Evolutionary conservation across 805 yeast genomes (phyloP).

Genomic region (Candida sanyiensis): DNA sequence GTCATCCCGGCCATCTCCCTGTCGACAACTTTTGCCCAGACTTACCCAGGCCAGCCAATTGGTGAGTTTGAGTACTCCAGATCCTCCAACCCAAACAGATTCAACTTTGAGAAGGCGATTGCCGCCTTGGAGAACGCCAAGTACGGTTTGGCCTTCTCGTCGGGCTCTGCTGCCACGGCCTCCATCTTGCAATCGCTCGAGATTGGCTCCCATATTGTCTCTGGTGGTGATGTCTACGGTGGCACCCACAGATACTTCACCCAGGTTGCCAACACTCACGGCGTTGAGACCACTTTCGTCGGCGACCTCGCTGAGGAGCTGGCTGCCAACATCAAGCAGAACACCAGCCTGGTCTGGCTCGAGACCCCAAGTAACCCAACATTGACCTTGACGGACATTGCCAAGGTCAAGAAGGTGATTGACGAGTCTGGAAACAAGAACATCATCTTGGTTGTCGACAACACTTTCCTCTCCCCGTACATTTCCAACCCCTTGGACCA

Average conservation of each 20-base stretch:
- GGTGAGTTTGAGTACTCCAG: slow-evolving; percentile 82
- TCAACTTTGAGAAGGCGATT: slow-evolving; percentile 69
- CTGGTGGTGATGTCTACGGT: slow-evolving; percentile 85
- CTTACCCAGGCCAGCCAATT: slow-evolving; percentile 68
- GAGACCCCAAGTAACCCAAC: slow-evolving; percentile 91
- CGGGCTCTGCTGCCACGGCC: slow-evolving; percentile 87
- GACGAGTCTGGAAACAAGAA: slow-evolving; percentile 43
- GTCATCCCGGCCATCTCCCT: slow-evolving; percentile 80
- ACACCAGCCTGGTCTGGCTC: slow-evolving; percentile 78
- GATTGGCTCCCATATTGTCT: slow-evolving; percentile 65
- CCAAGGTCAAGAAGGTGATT: slow-evolving; percentile 52
- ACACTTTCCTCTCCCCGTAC: slow-evolving; percentile 85
- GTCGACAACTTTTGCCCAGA: slow-evolving; percentile 81
- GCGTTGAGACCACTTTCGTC: slow-evolving; percentile 64
- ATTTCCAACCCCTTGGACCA: slow-evolving; percentile 74
- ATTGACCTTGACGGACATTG: slow-evolving; percentile 69
- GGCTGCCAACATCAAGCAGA: slow-evolving; percentile 46
- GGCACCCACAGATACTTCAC: slow-evolving; percentile 91
- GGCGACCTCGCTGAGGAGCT: slow-evolving; percentile 57
- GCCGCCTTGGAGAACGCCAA: slow-evolving; percentile 76
- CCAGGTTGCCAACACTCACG: slow-evolving; percentile 76
- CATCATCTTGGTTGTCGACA: slow-evolving; percentile 70
- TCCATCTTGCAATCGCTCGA: slow-evolving; percentile 68
- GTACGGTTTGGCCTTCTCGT: slow-evolving; percentile 69
- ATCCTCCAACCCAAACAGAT: slow-evolving; percentile 83